Evolutionary conservation across 2,329 filamentous ascomycete species (phyloP).

Genomic region (Grosmannia penicillata): DNA sequence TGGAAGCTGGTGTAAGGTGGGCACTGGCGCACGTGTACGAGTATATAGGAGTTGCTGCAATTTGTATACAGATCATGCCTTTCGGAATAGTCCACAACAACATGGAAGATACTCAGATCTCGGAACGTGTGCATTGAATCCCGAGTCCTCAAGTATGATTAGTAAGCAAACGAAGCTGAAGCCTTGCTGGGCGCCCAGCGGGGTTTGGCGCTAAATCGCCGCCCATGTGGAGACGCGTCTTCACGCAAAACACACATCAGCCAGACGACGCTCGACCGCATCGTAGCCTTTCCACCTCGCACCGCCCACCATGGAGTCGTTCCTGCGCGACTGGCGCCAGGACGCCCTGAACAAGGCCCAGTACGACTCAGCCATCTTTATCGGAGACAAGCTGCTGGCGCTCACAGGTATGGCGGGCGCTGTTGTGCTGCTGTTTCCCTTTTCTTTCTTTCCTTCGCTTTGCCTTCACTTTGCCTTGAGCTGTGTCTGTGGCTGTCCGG

Average conservation of each 20-base stretch:
- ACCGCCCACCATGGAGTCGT: constrained; percentile 59
- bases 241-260: not conserved
- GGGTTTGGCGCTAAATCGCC: not conserved
- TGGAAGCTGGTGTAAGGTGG: constrained; percentile 48
- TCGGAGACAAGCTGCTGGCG: constrained; percentile 91
- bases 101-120: not conserved
- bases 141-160: not conserved
- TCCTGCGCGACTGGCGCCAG: constrained; percentile 86
- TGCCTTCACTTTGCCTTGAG: too few relatives aligned
- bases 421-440: constrained; percentile 17
- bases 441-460: not conserved
- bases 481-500: too few relatives aligned
- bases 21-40: not conserved
- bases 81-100: too few relatives aligned
- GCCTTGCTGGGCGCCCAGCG: not conserved
- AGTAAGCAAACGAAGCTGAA: not conserved
- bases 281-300: not conserved
- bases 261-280: not conserved
- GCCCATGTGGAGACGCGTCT: constrained; percentile 1
- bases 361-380: constrained; percentile 91
- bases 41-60: not conserved
- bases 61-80: too few relatives aligned
- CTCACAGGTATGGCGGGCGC: constrained; percentile 91
- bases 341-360: constrained; percentile 93
- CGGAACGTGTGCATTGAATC: not conserved